Conservation (phyloP, 257 asterid genomes). For the Ballota nigra region DNA sequence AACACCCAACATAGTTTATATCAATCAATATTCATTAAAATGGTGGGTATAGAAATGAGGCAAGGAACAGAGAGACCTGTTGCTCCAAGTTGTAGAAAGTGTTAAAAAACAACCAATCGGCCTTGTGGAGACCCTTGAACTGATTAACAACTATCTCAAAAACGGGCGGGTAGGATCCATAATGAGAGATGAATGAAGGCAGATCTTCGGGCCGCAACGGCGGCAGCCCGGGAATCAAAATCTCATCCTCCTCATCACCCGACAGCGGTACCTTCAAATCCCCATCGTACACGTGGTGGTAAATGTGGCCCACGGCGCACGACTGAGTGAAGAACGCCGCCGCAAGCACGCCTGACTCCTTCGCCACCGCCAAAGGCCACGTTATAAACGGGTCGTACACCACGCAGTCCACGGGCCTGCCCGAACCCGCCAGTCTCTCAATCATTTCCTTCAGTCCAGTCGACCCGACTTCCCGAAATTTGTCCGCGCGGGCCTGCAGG, state of each 20-base stretch:
- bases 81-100: constrained; percentile 42
- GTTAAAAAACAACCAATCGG: constrained; percentile 44
- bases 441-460: constrained; percentile 4
- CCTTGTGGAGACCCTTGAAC: constrained; percentile 34
- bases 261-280: constrained; percentile 25
- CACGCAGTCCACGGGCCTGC: constrained; percentile 36
- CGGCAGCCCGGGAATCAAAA: constrained; percentile 43
- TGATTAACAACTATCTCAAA: constrained; percentile 29
- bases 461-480: constrained; percentile 23
- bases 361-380: constrained; percentile 36
- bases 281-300: constrained; percentile 28
- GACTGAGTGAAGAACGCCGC: no score
- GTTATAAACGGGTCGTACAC: constrained; percentile 41
- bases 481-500: neutral
- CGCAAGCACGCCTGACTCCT: constrained; percentile 23
- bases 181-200: constrained; percentile 37
- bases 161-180: constrained; percentile 33
- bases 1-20: no score
- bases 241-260: constrained; percentile 11
- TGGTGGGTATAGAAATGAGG: no score
- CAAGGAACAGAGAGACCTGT: constrained; percentile 27
- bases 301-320: constrained; percentile 39
- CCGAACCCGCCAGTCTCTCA: constrained; percentile 18
- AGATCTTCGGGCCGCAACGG: constrained; percentile 33
- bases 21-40: no score